Evolutionary conservation across 2,329 filamentous ascomycete genomes (phyloP).

Genomic region (Fusarium cyanostomum): DNA sequence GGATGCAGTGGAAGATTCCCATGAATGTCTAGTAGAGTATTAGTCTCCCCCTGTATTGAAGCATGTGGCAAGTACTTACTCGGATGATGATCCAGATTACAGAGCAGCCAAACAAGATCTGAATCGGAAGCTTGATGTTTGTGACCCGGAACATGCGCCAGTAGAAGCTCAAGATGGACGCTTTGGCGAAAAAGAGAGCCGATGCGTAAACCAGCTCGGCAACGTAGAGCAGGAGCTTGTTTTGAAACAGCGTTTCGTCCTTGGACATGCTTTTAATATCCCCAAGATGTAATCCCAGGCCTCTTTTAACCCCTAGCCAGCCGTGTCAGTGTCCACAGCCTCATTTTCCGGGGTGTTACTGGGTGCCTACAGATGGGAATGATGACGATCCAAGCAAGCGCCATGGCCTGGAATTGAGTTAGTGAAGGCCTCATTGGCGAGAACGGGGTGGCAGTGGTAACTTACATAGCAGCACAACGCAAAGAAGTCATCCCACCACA

Average conservation of each 20-base stretch:
- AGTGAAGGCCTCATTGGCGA: not conserved
- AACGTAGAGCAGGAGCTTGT: slow-evolving; percentile 27
- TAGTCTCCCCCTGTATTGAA: not conserved
- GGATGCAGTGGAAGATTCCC: slow-evolving; percentile 32
- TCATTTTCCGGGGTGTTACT: not conserved
- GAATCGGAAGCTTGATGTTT: slow-evolving; percentile 41
- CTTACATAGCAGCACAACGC: slow-evolving; percentile 28
- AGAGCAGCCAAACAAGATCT: slow-evolving; percentile 35
- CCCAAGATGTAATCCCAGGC: slow-evolving; percentile 28
- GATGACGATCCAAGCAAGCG: slow-evolving; percentile 29
- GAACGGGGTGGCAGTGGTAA: not conserved
- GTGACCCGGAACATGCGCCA: slow-evolving; percentile 45
- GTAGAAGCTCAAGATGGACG: slow-evolving; percentile 44
- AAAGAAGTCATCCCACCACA: slow-evolving; percentile 37
- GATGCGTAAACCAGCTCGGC: slow-evolving; percentile 43
- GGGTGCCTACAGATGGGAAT: slow-evolving; percentile 21
- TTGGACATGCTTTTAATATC: slow-evolving; percentile 17
- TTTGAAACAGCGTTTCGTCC: slow-evolving; percentile 9
- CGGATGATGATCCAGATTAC: slow-evolving; percentile 44
- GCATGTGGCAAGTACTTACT: not conserved
- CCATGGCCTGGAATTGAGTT: slow-evolving; percentile 13
- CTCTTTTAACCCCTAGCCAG: slow-evolving; percentile 22
- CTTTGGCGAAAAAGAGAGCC: slow-evolving; percentile 41
- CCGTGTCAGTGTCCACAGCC: not conserved
- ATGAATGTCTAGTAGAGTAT: slow-evolving; percentile 13